Conservation (phyloP, 768 basidiomycete genomes). For the Boletus subparvulus region DNA sequence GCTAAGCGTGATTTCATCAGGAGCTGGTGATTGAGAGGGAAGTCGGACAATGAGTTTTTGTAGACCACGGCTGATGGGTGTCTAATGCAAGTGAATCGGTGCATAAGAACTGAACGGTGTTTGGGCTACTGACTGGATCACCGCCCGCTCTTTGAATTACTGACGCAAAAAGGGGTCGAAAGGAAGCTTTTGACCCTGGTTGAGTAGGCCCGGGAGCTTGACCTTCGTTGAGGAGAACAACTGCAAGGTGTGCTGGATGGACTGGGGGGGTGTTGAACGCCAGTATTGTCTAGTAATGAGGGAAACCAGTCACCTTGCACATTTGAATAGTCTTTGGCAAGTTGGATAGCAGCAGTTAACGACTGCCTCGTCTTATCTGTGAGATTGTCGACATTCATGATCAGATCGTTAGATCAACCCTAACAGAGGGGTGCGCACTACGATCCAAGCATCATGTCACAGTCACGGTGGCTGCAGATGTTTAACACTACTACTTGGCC, state of each 20-base stretch:
- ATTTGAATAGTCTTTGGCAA: constrained; percentile 82
- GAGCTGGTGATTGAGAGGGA: constrained; percentile 82
- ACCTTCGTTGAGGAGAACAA: constrained; percentile 74
- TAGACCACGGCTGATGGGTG: constrained; percentile 62
- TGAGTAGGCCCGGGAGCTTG: constrained; percentile 37
- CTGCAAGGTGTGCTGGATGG: constrained; percentile 80
- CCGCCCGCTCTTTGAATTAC: constrained; percentile 84
- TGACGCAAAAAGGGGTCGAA: constrained; percentile 67
- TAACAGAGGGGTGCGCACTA: neutral
- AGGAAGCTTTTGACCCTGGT: constrained; percentile 30
- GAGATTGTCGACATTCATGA: constrained; percentile 62
- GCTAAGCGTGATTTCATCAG: constrained; percentile 72
- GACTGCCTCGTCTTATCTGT: constrained; percentile 81
- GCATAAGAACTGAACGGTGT: neutral
- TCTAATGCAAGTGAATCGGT: constrained; percentile 33
- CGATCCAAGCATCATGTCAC: neutral
- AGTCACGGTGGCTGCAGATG: constrained; percentile 2
- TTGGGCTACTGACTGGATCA: constrained; percentile 58
- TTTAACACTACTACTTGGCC: constrained; percentile 81
- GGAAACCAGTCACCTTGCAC: constrained; percentile 58
- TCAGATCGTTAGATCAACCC: neutral
- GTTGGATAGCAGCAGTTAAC: constrained; percentile 68
- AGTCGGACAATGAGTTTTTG: constrained; percentile 78
- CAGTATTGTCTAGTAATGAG: neutral
- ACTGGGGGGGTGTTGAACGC: constrained; percentile 43